phyloP scores from a whole-genome alignment of 1,284 basidiomycete genomes.

The Apiotrichum montevideense region DNA sequence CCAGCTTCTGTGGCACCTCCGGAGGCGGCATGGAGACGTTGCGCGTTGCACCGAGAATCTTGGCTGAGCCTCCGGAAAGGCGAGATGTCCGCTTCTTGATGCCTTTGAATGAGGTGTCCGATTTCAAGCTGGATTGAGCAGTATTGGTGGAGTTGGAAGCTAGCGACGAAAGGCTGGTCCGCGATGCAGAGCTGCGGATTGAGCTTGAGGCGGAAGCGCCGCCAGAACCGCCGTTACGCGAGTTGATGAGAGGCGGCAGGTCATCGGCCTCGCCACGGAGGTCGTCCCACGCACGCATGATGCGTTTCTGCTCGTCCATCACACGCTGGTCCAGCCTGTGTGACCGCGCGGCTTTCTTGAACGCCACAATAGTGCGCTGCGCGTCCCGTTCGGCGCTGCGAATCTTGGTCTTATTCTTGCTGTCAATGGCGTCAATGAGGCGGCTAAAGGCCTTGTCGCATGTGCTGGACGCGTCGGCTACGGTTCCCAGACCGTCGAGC shows the following conservation, averaged over 20 bases:
- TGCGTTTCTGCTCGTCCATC: conserved; percentile 16
- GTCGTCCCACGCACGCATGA: conserved; percentile 19
- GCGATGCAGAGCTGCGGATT: not conserved
- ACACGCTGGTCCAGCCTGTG: conserved; percentile 22
- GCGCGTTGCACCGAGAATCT: not conserved
- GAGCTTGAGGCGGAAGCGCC: not conserved
- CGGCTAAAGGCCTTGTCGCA: conserved; percentile 24
- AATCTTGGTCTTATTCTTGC: not conserved
- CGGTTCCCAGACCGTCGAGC: conserved; percentile 12
- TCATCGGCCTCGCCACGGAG: conserved; percentile 19
- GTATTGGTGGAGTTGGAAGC: not conserved
- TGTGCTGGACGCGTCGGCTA: conserved; percentile 12
- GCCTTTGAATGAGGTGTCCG: no score
- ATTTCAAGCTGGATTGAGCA: no score
- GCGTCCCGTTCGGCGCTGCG: conserved; percentile 5
- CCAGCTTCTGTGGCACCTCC: not conserved
- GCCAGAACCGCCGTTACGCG: no score
- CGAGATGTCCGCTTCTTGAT: no score
- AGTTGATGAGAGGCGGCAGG: not conserved
- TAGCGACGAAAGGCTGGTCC: not conserved
- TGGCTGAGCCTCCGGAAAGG: no score
- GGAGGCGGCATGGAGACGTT: not conserved
- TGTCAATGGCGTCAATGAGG: conserved; percentile 25
- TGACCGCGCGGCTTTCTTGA: conserved; percentile 6
- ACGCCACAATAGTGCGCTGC: not conserved